Base-by-base conservation (phyloP, 768 basidiomycete genomes). In the Rickenella mellea region DNA sequence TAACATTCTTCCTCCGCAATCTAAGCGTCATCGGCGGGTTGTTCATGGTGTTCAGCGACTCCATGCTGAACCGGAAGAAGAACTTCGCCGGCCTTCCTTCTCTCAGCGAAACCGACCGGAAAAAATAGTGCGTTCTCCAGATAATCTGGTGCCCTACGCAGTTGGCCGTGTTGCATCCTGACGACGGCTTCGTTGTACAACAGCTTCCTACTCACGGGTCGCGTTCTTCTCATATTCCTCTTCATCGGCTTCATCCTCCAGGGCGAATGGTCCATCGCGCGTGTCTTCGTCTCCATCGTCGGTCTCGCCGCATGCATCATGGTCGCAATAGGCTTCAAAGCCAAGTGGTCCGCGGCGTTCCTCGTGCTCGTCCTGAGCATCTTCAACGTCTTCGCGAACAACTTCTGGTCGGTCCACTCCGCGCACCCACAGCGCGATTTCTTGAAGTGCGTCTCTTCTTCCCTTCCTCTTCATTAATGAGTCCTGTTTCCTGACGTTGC, bases 1-100 rank as follows among this genome's bases (percentile, higher is more conserved):
- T 98, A 61, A 98, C 88, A 68, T 99, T 99, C 76, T 99, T 99
- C 90, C 83, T 98, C 33, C 92, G 96, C 61, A 99, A 98, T 66
- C 74, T 99, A 43, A 87, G 83, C 48, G 96, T 99, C 58, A 91
- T 98, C 48, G 96, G 96, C 42, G 96, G 96, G 41, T 79, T 99
- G 35, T 82, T 99, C 65, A 99, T 99, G 96, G 93, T 98, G 20
- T 92, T 99, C 64, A 91, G 85, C 49, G 96, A 99, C 60, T 87
- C 90, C 1, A 84, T 98, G 75, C 73, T 87, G 44, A 84, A 80
- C 17, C 76, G 81, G 62, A 92, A 83, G 67, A 79, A 82, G 51
- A 67, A 82, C 32, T 98, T 98, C 52, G 94, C 93, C 9, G 93
- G 91, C 35, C 66, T 98, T 2, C 92, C 94, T 1, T 71, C 76